phyloP scores from a whole-genome alignment of 306 rosid species.

The cucumber (Cucumis sativus) region DNA sequence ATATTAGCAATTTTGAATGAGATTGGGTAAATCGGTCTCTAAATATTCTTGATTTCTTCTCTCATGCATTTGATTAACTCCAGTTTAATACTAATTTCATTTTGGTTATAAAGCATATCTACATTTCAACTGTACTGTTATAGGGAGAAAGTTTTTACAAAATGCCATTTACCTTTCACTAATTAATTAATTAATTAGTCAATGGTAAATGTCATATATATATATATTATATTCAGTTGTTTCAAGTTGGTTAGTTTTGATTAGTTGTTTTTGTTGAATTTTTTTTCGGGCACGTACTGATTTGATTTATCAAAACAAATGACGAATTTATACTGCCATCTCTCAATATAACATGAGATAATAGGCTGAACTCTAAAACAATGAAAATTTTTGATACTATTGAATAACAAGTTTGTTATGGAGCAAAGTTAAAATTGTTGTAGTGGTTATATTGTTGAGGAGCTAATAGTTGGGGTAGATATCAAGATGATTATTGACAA shows the following conservation, averaged over 20 bases:
- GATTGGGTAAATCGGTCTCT: neutral
- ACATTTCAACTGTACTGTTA: neutral
- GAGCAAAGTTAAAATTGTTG: neutral
- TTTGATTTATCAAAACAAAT: neutral
- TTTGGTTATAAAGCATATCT: neutral
- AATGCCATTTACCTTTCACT: neutral
- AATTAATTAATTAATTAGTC: neutral
- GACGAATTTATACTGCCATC: neutral
- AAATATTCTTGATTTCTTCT: neutral
- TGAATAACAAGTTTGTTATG: too few species aligned
- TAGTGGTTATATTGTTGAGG: too few species aligned
- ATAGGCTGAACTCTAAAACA: neutral
- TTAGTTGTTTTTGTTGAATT: neutral
- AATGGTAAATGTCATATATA: neutral
- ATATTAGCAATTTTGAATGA: neutral
- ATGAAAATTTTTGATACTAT: neutral
- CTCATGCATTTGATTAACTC: neutral
- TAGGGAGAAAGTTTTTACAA: neutral
- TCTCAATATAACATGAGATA: neutral
- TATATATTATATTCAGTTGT: neutral
- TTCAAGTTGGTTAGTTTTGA: too few species aligned
- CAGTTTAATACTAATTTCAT: neutral
- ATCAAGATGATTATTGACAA: too few species aligned
- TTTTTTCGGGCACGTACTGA: neutral
- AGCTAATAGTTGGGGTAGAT: too few species aligned